A percentile compares a stretch with the other conserved stretches of the same genome.
phyloP scores from a whole-genome alignment of 139 green algal genomes.

The Coelastrella sp. region DNA sequence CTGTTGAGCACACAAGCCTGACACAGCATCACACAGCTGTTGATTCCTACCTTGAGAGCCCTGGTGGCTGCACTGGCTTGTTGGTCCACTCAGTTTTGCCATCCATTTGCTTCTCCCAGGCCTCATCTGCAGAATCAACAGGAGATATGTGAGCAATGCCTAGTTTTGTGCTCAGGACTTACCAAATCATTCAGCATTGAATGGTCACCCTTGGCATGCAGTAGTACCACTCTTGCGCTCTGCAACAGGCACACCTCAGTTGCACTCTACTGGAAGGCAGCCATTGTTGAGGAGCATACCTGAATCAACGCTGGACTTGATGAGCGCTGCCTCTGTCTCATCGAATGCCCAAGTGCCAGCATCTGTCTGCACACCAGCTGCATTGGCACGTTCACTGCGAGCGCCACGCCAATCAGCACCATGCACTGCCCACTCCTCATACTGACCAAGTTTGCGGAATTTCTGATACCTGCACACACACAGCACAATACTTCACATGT shows the following conservation, averaged over 20 bases:
- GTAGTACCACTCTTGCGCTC: neutral
- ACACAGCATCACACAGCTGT: no score
- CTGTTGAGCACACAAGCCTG: no score
- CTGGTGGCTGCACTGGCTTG: conserved; percentile 74
- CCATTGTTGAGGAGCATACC: no score
- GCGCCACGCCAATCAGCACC: conserved; percentile 74
- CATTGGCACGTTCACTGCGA: conserved; percentile 59
- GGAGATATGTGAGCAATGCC: no score
- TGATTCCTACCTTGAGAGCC: conserved; percentile 63
- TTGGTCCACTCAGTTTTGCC: conserved; percentile 80
- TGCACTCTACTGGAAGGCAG: no score
- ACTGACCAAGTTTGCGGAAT: conserved; percentile 86
- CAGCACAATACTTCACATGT: neutral
- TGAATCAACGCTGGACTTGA: conserved; percentile 80
- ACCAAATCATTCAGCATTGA: neutral
- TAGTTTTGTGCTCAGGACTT: no score
- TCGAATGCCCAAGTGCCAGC: conserved; percentile 82
- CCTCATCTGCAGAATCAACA: conserved; percentile 66
- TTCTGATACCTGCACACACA: conserved; percentile 75
- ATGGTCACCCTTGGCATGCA: neutral
- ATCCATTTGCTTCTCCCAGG: conserved; percentile 75
- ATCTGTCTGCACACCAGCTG: conserved; percentile 73
- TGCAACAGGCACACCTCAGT: no score
- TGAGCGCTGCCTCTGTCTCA: conserved; percentile 78
- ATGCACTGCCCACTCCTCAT: conserved; percentile 82